phyloP scores from a whole-genome alignment of 2,329 filamentous ascomycete species.

The Epichloe aotearoae region DNA sequence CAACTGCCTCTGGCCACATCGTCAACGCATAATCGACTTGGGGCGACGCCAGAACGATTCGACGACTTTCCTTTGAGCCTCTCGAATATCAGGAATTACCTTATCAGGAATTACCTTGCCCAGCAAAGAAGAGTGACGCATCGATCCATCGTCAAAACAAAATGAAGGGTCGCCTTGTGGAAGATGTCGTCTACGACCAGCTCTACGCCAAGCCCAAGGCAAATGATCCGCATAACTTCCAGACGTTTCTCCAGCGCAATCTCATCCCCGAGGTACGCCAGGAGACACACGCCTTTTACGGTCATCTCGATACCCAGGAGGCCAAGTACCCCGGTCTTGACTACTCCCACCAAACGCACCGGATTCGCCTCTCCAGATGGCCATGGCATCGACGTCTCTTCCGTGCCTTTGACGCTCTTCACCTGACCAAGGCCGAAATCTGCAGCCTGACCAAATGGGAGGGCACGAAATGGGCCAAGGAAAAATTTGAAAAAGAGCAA shows the following conservation, averaged over 20 bases:
- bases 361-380: constrained; percentile 65
- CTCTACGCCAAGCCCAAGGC: constrained; percentile 58
- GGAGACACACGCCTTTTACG: constrained; percentile 64
- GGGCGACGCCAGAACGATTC: no score
- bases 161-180: constrained; percentile 62
- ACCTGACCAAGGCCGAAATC: constrained; percentile 58
- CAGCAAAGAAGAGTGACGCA: background rate
- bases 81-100: background rate
- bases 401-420: constrained; percentile 57
- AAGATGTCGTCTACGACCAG: constrained; percentile 59
- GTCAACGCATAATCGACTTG: no score
- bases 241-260: constrained; percentile 53
- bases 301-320: constrained; percentile 65
- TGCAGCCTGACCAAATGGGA: constrained; percentile 66
- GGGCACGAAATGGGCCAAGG: constrained; percentile 70
- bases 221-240: constrained; percentile 59
- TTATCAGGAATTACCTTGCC: background rate
- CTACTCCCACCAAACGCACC: constrained; percentile 60
- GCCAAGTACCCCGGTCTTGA: constrained; percentile 73
- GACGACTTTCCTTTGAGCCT: no score
- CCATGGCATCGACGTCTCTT: constrained; percentile 66
- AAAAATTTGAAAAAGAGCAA: constrained; percentile 66
- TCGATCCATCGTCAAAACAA: constrained; percentile 25
- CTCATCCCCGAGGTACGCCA: constrained; percentile 67
- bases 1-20: background rate